phyloP scores from a whole-genome alignment of 164 flowering plant species.

The Aristolochia contorta region DNA sequence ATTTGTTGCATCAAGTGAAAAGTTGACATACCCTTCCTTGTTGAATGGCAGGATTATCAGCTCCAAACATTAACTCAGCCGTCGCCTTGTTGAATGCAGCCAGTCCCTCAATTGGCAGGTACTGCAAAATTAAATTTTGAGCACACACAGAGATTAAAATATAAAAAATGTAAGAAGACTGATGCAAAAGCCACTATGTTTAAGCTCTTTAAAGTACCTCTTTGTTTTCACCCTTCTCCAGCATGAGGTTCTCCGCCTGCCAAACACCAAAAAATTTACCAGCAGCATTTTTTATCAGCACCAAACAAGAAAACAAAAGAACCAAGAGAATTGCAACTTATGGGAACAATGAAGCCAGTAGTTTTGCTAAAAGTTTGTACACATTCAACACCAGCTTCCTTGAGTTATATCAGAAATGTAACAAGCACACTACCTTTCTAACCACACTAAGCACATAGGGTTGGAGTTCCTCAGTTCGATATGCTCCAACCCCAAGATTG shows the following conservation, averaged over 20 bases:
- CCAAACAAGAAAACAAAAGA: not conserved
- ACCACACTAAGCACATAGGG: conserved; percentile 95
- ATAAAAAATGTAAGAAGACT: not conserved
- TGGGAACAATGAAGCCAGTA: not conserved
- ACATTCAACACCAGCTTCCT: not conserved
- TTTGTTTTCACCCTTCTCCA: conserved; percentile 86
- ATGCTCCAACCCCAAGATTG: conserved; percentile 98
- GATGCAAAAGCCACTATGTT: not conserved
- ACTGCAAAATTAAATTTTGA: conserved; percentile 34
- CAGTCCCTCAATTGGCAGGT: conserved; percentile 98
- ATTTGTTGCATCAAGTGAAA: not conserved
- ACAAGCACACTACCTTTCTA: conserved; percentile 45
- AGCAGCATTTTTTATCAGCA: not conserved
- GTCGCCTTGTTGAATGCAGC: conserved; percentile 94
- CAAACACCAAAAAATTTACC: conserved; percentile 9
- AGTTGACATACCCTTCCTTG: conserved; percentile 59
- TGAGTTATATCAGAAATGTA: too few species aligned
- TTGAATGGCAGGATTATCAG: conserved; percentile 61
- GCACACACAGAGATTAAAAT: not conserved
- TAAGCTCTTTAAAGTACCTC: conserved; percentile 45
- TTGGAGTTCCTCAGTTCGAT: conserved; percentile 94
- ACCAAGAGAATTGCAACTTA: not conserved
- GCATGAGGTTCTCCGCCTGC: conserved; percentile 86
- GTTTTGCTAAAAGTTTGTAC: not conserved
- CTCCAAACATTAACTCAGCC: conserved; percentile 87